Base-by-base conservation (phyloP, 2,329 filamentous ascomycete genomes). In the Mollisia scopiformis region DNA sequence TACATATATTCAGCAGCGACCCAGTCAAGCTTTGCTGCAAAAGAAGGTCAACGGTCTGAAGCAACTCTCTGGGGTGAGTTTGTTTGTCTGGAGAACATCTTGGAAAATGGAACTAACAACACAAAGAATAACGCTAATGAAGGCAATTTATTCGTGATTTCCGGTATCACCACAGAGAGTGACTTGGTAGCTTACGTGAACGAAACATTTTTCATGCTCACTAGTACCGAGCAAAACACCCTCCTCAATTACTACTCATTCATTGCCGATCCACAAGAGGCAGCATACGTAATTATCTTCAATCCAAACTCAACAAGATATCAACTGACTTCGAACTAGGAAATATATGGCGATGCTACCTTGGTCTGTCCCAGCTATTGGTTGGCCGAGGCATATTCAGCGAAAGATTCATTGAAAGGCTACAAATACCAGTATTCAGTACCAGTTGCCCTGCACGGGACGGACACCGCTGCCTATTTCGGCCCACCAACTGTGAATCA, bases 321-420 rank as follows among this genome's bases (percentile, higher is more conserved):
- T 30, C 1, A 16, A 16, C 33, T 55, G 14, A 56, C n/a, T 52
- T 7, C 23, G 21, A 43, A 43, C 31, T 31, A 64, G 57, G 79
- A 82, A 62, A 77, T 84, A 47, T 82, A 80, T 64, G 80, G 76
- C 37, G 82, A 85, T 71, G 76, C 78, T 1, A 83, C 80, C 0
- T 83, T 84, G 56, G 75, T 82, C 21, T 85, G 82, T 65, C 79
- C 82, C 0, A 76, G 77, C 1, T 84, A 84, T 71, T 84, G 80
- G 81, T 71, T 84, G 31, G 76, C 78, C 1, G 73, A 76, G 43
- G 80, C 80, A 1, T 84, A 76, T 61, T 69, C 72, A 1, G 72
- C 72, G 0, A 39, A 63, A 4, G 73, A 70, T 11, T 16, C 21
- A 68, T 60, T 21, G 6, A 65, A 69, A 21, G 61, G 71, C 37